Conservation (phyloP, 202 grass and related monocot species). For the Saccharum hybrid region DNA sequence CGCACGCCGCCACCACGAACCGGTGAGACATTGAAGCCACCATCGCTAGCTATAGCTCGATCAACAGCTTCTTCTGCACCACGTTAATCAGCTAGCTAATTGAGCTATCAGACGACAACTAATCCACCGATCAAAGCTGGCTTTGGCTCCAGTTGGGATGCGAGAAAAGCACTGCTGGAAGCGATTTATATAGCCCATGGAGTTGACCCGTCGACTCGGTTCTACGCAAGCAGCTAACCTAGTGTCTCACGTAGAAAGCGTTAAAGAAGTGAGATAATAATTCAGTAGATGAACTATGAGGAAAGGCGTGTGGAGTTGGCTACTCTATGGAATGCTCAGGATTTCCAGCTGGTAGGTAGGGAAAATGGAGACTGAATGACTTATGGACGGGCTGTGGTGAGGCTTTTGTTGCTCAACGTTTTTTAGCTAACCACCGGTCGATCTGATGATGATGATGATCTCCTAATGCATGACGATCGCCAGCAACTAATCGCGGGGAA, state of each 20-base stretch:
- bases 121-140: neutral
- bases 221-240: neutral
- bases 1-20: constrained; percentile 9
- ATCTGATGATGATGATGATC: neutral
- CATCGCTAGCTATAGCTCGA: neutral
- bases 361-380: constrained; percentile 37
- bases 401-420: constrained; percentile 32
- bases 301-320: constrained; percentile 33
- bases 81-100: neutral
- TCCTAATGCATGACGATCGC: constrained; percentile 36
- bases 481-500: constrained; percentile 35
- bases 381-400: neutral
- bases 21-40: neutral
- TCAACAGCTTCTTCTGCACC: neutral
- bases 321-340: constrained; percentile 1
- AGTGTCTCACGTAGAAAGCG: no score
- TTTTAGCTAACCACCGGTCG: constrained; percentile 26
- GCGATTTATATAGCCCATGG: constrained; percentile 50
- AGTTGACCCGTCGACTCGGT: constrained; percentile 14
- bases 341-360: constrained; percentile 48
- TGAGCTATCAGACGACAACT: neutral
- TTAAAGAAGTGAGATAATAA: neutral
- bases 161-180: neutral
- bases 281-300: neutral
- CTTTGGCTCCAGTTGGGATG: neutral